phyloP scores from a whole-genome alignment of 2,329 filamentous ascomycete species.

The Verticillium isaacii region DNA sequence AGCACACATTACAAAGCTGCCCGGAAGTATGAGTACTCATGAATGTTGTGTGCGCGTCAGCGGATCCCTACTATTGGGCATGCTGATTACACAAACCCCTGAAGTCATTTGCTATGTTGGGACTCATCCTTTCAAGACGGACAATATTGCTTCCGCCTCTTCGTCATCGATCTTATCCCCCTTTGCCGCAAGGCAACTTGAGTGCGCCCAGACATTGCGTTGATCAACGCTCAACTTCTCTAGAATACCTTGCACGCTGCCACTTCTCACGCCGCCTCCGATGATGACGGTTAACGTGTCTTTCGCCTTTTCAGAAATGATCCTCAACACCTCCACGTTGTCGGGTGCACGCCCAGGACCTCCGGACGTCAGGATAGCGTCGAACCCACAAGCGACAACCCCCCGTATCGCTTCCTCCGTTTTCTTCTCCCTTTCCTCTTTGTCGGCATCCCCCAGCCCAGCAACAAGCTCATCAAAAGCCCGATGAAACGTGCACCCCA shows the following conservation, averaged over 20 bases:
- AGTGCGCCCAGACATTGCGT: conserved; percentile 38
- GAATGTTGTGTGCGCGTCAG: too few species aligned
- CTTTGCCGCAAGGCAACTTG: conserved; percentile 32
- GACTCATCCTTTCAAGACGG: neutral
- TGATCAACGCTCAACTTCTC: conserved; percentile 18
- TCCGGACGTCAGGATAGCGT: conserved; percentile 48
- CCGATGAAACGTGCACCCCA: conserved; percentile 48
- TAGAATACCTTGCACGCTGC: conserved; percentile 28
- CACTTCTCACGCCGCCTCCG: conserved; percentile 44
- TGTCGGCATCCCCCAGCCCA: conserved; percentile 7
- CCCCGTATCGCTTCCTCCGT: conserved; percentile 23
- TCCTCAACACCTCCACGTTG: conserved; percentile 31
- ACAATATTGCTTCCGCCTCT: conserved; percentile 16
- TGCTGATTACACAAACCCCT: too few species aligned
- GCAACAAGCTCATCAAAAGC: conserved; percentile 47
- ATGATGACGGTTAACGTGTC: conserved; percentile 41
- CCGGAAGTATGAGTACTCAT: too few species aligned
- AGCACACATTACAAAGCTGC: neutral
- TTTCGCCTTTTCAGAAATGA: conserved; percentile 24
- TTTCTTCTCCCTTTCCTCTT: conserved; percentile 9
- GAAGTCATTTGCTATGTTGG: too few species aligned
- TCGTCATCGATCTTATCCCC: conserved; percentile 17
- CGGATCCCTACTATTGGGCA: too few species aligned
- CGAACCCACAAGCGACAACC: conserved; percentile 40
- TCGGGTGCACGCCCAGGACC: conserved; percentile 35